Percentiles rank a stretch among this genome's conserved stretches.
These are phyloP conservation scores for Penicillium sp. DNA, from an alignment of 2,329 filamentous ascomycete genomes.

Conservation along the genomic window DNA sequence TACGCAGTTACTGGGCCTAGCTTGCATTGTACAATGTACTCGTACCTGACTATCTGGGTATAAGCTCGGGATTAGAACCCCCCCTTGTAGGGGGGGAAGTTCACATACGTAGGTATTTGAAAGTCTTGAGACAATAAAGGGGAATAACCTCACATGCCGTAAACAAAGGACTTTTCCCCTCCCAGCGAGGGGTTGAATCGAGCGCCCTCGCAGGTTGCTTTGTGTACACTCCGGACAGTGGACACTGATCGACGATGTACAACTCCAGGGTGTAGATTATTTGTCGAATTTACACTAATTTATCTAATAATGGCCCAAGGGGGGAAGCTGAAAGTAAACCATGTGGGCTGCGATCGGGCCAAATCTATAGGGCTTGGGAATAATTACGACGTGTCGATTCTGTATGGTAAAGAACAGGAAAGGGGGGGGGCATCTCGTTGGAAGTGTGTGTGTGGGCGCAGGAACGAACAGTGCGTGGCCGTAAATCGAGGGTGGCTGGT, in stretches of 20 bases:
- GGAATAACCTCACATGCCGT: constrained; percentile 29
- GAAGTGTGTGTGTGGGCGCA: constrained; percentile 10
- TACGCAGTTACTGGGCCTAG: neutral
- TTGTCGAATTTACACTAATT: constrained; percentile 8
- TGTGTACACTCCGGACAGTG: neutral
- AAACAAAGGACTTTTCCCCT: constrained; percentile 15
- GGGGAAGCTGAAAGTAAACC: constrained; percentile 4
- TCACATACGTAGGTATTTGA: neutral
- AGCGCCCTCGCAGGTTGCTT: constrained; percentile 6
- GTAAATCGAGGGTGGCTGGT: constrained; percentile 10
- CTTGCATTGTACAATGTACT: neutral
- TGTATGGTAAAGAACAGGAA: constrained; percentile 16
- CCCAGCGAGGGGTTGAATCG: constrained; percentile 7
- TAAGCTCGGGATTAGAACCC: neutral
- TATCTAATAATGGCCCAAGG: constrained; percentile 5
- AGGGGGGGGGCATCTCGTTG: constrained; percentile 8
- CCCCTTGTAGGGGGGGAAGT: neutral
- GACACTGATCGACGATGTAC: constrained; percentile 9
- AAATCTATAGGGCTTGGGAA: constrained; percentile 9
- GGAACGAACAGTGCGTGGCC: constrained; percentile 27
- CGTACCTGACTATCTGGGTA: neutral
- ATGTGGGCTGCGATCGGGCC: constrained; percentile 17
- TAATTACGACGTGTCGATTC: constrained; percentile 27
- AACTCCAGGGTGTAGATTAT: neutral
- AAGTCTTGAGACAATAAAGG: constrained; percentile 3